Evolutionary conservation across 2,329 filamentous ascomycete genomes (phyloP).

Genomic region (Scopulariopsis brevicaulis): DNA sequence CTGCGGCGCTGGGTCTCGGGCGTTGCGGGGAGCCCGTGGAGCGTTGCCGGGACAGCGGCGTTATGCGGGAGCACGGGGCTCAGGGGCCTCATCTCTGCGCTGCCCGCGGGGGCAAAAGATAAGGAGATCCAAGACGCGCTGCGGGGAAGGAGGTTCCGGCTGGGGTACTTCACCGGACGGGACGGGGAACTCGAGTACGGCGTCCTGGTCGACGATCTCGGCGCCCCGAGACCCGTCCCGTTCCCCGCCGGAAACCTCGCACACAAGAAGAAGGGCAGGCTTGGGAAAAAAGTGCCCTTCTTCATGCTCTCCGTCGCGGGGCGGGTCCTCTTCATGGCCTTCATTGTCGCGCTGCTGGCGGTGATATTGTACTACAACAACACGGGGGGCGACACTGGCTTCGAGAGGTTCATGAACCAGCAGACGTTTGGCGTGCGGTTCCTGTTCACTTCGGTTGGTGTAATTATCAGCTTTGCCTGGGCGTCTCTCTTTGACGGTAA

Average conservation of each 20-base stretch:
- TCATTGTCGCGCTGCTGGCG: slow-evolving; percentile 18
- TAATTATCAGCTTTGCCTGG: slow-evolving; percentile 28
- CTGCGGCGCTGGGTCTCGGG: slow-evolving; percentile 23
- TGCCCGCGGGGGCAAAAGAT: background rate
- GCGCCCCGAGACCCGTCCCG: background rate
- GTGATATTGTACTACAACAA: slow-evolving; percentile 27
- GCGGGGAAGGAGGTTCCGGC: slow-evolving; percentile 13
- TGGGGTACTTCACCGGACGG: slow-evolving; percentile 16
- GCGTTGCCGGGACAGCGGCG: slow-evolving; percentile 20
- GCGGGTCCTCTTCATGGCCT: slow-evolving; percentile 17
- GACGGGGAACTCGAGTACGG: slow-evolving; percentile 17
- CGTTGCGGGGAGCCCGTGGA: slow-evolving; percentile 28
- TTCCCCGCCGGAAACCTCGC: background rate
- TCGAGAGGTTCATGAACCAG: slow-evolving; percentile 23
- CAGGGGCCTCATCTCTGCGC: slow-evolving; percentile 10
- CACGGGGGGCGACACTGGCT: slow-evolving; percentile 7
- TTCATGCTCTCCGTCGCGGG: slow-evolving; percentile 23
- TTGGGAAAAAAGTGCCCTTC: slow-evolving; percentile 14
- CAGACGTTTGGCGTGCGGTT: slow-evolving; percentile 30
- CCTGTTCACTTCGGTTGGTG: slow-evolving; percentile 26
- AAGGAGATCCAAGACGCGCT: slow-evolving; percentile 6
- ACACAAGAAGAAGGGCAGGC: background rate
- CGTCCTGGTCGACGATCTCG: slow-evolving; percentile 11
- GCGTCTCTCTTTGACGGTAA: slow-evolving; percentile 24
- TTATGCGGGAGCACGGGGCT: slow-evolving; percentile 19